Evolutionary conservation across 2,329 filamentous ascomycete genomes (phyloP).

Genomic region (Amesomyces nigricolor): DNA sequence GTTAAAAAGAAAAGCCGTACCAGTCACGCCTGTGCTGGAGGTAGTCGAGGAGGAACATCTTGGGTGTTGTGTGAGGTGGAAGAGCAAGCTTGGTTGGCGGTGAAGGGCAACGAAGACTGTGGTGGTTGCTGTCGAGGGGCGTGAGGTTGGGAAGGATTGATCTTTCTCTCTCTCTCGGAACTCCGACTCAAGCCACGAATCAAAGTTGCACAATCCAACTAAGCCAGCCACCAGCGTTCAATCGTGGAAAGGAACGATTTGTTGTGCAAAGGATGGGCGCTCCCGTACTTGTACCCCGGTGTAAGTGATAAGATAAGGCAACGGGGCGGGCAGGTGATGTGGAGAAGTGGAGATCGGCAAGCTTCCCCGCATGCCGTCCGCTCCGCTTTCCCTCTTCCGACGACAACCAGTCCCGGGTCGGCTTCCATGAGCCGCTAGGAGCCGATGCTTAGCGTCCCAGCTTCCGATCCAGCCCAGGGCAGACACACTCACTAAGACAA

Average conservation of each 20-base stretch:
- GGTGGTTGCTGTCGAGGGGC: not conserved
- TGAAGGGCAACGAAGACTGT: not conserved
- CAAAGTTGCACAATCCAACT: not conserved
- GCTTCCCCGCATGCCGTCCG: constrained; percentile 13
- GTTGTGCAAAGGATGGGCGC: not conserved
- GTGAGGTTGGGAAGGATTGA: too few relatives aligned
- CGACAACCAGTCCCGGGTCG: not conserved
- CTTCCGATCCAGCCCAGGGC: not conserved
- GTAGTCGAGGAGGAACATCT: constrained; percentile 46
- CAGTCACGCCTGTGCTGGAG: constrained; percentile 66
- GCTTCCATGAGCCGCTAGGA: constrained; percentile 14
- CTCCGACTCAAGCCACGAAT: not conserved
- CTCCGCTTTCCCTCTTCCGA: constrained; percentile 7
- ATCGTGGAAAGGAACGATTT: not conserved
- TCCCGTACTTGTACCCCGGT: constrained; percentile 4
- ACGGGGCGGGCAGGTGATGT: constrained; percentile 2
- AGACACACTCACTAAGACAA: too few relatives aligned
- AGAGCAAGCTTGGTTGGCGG: not conserved
- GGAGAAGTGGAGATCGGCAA: constrained; percentile 12
- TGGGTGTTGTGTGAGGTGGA: not conserved
- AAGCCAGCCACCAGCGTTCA: not conserved
- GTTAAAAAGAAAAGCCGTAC: constrained; percentile 41
- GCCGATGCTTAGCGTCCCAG: constrained; percentile 3
- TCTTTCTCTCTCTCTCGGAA: too few relatives aligned
- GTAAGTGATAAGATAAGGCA: constrained; percentile 24